Base-by-base conservation (phyloP, 768 basidiomycete genomes). In the Leccinum aurantiacum region DNA sequence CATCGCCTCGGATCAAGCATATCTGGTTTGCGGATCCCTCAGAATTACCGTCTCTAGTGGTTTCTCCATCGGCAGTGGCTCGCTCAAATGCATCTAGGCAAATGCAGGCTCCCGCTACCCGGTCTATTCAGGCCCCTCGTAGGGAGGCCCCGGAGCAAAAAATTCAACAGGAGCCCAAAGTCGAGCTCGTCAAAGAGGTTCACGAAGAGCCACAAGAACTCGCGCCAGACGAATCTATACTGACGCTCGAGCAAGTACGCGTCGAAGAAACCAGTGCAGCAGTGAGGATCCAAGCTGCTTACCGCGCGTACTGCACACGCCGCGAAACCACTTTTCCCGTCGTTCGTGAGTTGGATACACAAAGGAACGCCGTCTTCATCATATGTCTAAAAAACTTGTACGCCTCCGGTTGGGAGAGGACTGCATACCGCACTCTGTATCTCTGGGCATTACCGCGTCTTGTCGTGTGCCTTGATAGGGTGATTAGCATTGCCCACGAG, bases 401-500 rank as follows among this genome's bases (percentile, higher is more conserved):
- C 38, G 63, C 58, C 4, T 70, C 71, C 24, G 57, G 58, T 4
- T 76, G 78, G 77, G 41, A 59, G 31, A 57, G 56, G 24, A 63
- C 61, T 6, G 60, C 57, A 19, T 82, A 84, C 60, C 73, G 72
- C 15, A 56, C 67, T 0, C 66, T 78, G 14, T 81, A 77, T 63
- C 66, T 71, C 3, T 70, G 71, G 54, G 69, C 71, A 17, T 67
- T 83, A 6, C 78, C 80, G 2, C 76, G 73, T 53, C 62, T 82
- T 22, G 67, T 81, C 3, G 60, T 78, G 2, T 80, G 76, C 60
- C 70, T 83, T 27, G 77, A 82, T 49, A 55, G 67, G 17, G 65
- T 68, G 19, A 66, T 74, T 15, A 33, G 64, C 2, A 31, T 68
- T n/a, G 61, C 73, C 6, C 41, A 65, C 41, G 46, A 65, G 11